Evolutionary conservation across 129 eudicot genomes (phyloP).

Genomic region (Oenanthe sinensis): DNA sequence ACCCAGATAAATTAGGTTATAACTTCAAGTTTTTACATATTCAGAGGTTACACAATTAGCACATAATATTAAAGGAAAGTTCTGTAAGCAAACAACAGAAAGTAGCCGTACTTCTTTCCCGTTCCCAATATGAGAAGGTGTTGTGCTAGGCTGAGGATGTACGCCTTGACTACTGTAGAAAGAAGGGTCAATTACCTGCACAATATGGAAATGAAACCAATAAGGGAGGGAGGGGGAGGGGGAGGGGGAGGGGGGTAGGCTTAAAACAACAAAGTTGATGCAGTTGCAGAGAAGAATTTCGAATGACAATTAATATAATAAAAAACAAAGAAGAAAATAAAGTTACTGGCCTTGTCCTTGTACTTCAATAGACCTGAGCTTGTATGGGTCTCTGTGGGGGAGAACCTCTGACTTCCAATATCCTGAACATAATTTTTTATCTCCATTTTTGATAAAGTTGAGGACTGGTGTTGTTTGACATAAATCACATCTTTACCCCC

Average conservation of each 20-base stretch:
- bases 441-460: constrained; percentile 63
- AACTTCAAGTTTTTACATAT: neutral
- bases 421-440: constrained; percentile 77
- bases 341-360: constrained; percentile 69
- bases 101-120: constrained; percentile 81
- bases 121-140: constrained; percentile 55
- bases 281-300: neutral
- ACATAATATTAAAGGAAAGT: neutral
- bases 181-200: constrained; percentile 68
- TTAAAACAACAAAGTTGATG: neutral
- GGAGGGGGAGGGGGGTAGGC: neutral
- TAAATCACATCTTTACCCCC: constrained; percentile 95
- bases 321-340: neutral
- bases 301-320: neutral
- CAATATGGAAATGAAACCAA: neutral
- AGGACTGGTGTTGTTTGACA: constrained; percentile 65
- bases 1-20: neutral
- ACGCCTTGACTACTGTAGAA: constrained; percentile 88
- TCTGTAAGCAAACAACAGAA: neutral
- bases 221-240: neutral
- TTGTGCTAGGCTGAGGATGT: constrained; percentile 78
- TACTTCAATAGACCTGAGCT: constrained; percentile 60
- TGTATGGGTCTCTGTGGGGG: constrained; percentile 42
- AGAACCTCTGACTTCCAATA: constrained; percentile 75
- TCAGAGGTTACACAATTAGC: neutral